Percentiles rank a stretch among this genome's conserved stretches.
phyloP scores from a whole-genome alignment of 2,329 filamentous ascomycete species.

The Neofusicoccum sp. region DNA sequence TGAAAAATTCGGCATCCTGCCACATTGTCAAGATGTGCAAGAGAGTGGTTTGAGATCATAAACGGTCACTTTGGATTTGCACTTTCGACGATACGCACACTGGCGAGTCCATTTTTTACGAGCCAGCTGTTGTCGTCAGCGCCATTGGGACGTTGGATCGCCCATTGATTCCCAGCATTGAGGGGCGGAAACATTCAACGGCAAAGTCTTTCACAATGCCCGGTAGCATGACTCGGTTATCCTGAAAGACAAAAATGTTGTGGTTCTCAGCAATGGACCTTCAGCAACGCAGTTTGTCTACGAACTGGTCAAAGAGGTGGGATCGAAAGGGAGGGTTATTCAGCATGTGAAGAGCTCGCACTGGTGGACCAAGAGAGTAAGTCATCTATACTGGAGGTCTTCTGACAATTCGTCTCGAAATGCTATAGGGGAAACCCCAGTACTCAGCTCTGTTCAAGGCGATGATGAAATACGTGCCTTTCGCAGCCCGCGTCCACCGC shows the following conservation, averaged over 20 bases:
- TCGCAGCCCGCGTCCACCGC: conserved; percentile 46
- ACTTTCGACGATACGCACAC: conserved; percentile 26
- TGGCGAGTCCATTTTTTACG: conserved; percentile 25
- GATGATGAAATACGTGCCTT: conserved; percentile 46
- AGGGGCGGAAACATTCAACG: conserved; percentile 36
- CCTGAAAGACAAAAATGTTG: conserved; percentile 41
- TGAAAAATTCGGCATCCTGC: conserved; percentile 34
- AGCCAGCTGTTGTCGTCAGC: conserved; percentile 40
- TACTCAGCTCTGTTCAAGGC: conserved; percentile 43
- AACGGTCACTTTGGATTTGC: conserved; percentile 39
- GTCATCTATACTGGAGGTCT: too few relatives aligned
- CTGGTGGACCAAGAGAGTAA: conserved; percentile 33
- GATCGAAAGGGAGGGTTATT: not conserved
- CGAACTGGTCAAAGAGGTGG: conserved; percentile 33
- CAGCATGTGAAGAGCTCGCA: not conserved
- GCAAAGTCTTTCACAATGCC: conserved; percentile 32
- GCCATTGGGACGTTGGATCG: conserved; percentile 26
- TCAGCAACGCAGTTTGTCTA: conserved; percentile 51
- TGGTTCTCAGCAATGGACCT: conserved; percentile 43
- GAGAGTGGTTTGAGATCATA: conserved; percentile 46
- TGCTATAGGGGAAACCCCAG: conserved; percentile 23
- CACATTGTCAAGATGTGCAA: conserved; percentile 46
- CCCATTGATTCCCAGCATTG: not conserved
- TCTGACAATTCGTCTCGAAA: too few relatives aligned
- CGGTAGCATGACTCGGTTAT: conserved; percentile 50